Conservation (phyloP, 108 stramenopile genomes). For the Craspedostauros australis region DNA sequence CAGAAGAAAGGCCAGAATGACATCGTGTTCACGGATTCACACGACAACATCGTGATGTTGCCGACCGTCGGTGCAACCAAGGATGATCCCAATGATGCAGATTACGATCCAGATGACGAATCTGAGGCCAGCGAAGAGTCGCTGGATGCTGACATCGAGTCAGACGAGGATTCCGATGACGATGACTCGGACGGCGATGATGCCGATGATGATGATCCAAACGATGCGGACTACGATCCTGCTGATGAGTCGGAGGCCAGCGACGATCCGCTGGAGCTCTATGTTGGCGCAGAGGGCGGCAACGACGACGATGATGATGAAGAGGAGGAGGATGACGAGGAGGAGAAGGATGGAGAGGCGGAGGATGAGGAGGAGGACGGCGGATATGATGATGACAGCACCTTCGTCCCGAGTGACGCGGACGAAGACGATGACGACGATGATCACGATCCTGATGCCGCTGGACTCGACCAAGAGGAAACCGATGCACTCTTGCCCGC, state of each 20-base stretch:
- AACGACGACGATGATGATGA: conserved; percentile 4
- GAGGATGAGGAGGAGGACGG: not conserved
- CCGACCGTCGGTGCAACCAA: not conserved
- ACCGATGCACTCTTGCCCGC: not conserved
- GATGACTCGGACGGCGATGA: conserved; percentile 4
- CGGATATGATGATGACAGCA: not conserved
- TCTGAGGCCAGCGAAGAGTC: not conserved
- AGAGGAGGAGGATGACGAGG: not conserved
- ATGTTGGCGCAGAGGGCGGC: not conserved
- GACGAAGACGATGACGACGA: conserved; percentile 18
- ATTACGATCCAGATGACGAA: not conserved
- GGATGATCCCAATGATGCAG: conserved; percentile 1
- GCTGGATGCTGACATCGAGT: not conserved
- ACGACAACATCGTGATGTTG: not conserved
- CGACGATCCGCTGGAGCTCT: not conserved
- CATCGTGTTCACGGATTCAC: not conserved
- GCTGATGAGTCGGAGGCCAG: not conserved
- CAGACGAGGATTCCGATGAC: not conserved
- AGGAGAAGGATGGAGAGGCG: not conserved
- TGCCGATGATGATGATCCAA: conserved; percentile 1
- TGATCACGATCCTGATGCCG: conserved; percentile 14
- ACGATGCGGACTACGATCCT: not conserved
- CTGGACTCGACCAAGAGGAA: conserved; percentile 24
- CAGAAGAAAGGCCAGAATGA: no score
- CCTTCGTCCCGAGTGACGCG: not conserved